Evolutionary conservation across 208 protist genomes (phyloP).

Genomic region (Polymyxa betae): DNA sequence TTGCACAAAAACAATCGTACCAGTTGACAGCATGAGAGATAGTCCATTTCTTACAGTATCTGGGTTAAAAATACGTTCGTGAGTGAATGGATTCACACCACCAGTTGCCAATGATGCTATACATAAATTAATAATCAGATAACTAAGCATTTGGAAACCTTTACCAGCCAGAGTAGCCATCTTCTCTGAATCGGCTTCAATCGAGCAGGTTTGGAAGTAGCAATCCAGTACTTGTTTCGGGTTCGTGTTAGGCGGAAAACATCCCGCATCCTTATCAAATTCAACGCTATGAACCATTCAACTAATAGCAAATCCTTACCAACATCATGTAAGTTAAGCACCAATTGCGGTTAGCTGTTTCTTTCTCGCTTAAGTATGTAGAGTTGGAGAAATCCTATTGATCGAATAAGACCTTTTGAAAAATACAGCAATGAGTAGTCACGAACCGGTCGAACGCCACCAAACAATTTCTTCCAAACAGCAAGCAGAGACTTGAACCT

Average conservation of each 20-base stretch:
- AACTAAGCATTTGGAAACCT: no score
- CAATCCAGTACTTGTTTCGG: constrained; percentile 38
- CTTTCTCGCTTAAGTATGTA: constrained; percentile 51
- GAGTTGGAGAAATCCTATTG: constrained; percentile 35
- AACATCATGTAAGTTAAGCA: constrained; percentile 49
- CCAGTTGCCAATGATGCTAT: constrained; percentile 15
- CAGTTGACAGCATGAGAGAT: constrained; percentile 33
- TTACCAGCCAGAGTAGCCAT: constrained; percentile 39
- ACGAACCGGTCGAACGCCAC: not conserved
- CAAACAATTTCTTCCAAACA: constrained; percentile 39
- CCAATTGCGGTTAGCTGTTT: constrained; percentile 40
- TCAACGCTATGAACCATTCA: no score
- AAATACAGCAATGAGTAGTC: not conserved
- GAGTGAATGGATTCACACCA: constrained; percentile 17
- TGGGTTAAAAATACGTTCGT: constrained; percentile 32
- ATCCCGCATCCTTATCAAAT: constrained; percentile 17
- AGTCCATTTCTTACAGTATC: constrained; percentile 6
- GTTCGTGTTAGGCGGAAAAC: constrained; percentile 21
- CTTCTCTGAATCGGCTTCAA: not conserved
- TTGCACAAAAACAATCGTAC: not conserved
- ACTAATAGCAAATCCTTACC: not conserved
- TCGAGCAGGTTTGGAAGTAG: constrained; percentile 44
- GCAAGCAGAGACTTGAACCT: constrained; percentile 35
- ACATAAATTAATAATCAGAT: no score
- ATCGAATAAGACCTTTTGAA: not conserved